Conservation (phyloP, 768 basidiomycete genomes). For the Russula sp. region DNA sequence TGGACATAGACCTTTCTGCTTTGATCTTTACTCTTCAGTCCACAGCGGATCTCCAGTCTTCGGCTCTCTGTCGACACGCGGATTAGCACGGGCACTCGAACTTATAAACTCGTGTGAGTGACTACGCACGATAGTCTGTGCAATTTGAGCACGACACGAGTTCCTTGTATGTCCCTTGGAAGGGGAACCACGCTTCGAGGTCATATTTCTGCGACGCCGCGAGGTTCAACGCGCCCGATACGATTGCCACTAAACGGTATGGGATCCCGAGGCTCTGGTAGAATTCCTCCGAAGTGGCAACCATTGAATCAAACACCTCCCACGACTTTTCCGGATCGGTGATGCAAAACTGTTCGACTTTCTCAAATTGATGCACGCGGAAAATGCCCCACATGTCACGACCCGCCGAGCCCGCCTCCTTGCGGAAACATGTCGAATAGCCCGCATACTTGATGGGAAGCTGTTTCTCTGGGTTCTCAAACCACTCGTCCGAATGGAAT, state of each 20-base stretch:
- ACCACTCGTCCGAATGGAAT: constrained; percentile 95
- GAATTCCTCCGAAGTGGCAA: constrained; percentile 86
- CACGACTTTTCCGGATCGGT: constrained; percentile 94
- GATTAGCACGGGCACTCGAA: constrained; percentile 7
- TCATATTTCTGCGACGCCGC: constrained; percentile 98
- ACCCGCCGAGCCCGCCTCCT: constrained; percentile 96
- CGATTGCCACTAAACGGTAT: constrained; percentile 91
- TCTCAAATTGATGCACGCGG: constrained; percentile 99
- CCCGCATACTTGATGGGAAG: constrained; percentile 90
- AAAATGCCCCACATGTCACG: constrained; percentile 99
- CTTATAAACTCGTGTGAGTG: neutral
- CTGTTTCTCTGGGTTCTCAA: constrained; percentile 86
- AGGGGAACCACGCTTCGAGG: constrained; percentile 99
- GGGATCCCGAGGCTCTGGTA: constrained; percentile 93
- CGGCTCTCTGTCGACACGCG: constrained; percentile 69
- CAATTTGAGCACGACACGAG: constrained; percentile 97
- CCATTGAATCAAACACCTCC: constrained; percentile 90
- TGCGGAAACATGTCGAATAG: constrained; percentile 96
- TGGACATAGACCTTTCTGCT: constrained; percentile 92
- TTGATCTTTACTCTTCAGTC: constrained; percentile 87
- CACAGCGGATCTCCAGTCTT: constrained; percentile 89
- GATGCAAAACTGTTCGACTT: constrained; percentile 95
- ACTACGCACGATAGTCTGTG: constrained; percentile 91
- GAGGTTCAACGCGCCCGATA: constrained; percentile 93
- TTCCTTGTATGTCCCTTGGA: constrained; percentile 95